Evolutionary conservation across 164 flowering plant species (phyloP), one percentile per base, ranked within the genome.

Genomic region (Aristolochia californica): DNA sequence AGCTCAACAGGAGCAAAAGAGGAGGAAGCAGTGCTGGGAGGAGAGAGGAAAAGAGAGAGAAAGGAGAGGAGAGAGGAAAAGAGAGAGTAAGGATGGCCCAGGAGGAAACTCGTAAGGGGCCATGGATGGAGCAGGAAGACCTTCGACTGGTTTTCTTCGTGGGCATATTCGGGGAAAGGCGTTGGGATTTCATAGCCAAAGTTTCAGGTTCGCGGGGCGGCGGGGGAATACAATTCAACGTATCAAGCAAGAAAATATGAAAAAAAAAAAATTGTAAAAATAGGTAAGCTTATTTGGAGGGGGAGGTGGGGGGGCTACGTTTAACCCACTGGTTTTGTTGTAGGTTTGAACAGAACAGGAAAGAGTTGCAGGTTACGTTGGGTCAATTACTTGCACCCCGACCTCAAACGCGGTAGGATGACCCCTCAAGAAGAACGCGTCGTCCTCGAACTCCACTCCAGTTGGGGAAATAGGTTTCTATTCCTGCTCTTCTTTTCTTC

Each of bases 161-260:
- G 57, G 75, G 81, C 68, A 66, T 88, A 58, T 87, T 87, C 57
- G 98, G 98, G 21, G 95, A 93, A 56, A 80, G 97, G 8, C 78
- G 95, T 68, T 93, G 98, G 98, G 98, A 93, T 69, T 87, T 93
- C 80, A 79, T 93, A 58, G 96, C 98, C 2, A 83, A 85, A 75
- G 91, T 93, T 51, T 85, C 98, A 93, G 98, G 98, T 93, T 93
- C 78, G 98, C 25, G 83, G 78, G 95, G 85, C 79, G 97, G 98
- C 73, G 97, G 96, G 90, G 83, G 80, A 49, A 22, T 50, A 50
- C 27, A 50, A 34, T 34, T 50, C 50, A 5, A 50, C 18, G 25
- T 49, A 24, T 17, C 10, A 13, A 50, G 14, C 27, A 50, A 22
- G 15, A 14, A 22, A 50, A 20, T n/a, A 13, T 17, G 2, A 21